A percentile compares a stretch with the other conserved stretches of the same genome.
phyloP scores from a whole-genome alignment of 345 rosid genomes.

The Alliaria petiolata region DNA sequence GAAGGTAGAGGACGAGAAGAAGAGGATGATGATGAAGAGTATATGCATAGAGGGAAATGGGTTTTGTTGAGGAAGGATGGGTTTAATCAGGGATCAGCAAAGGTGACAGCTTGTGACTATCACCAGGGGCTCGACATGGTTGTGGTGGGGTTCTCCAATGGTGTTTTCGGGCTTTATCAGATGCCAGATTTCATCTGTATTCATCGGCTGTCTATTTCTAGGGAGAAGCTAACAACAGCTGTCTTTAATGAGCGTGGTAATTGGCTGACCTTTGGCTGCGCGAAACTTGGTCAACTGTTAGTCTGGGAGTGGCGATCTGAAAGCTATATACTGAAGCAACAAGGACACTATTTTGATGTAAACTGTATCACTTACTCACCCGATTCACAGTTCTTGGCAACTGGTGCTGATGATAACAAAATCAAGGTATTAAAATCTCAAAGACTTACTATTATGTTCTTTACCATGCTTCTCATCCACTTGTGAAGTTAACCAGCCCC shows the following conservation, averaged over 20 bases:
- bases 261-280: slow-evolving; percentile 95
- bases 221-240: slow-evolving; percentile 84
- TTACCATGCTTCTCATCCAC: neutral
- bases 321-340: slow-evolving; percentile 93
- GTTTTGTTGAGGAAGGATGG: slow-evolving; percentile 74
- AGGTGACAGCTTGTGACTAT: slow-evolving; percentile 75
- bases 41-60: slow-evolving; percentile 74
- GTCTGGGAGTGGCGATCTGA: slow-evolving; percentile 99
- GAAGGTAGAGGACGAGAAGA: slow-evolving; percentile 43
- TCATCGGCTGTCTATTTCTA: slow-evolving; percentile 76
- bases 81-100: slow-evolving; percentile 63
- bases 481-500: neutral
- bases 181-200: slow-evolving; percentile 95
- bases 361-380: slow-evolving; percentile 88
- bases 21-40: slow-evolving; percentile 33
- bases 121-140: slow-evolving; percentile 78
- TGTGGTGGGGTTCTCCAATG: slow-evolving; percentile 89
- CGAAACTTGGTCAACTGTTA: slow-evolving; percentile 87
- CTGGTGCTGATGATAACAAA: slow-evolving; percentile 98
- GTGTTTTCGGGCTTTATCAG: slow-evolving; percentile 87
- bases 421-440: slow-evolving; percentile 58
- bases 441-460: neutral
- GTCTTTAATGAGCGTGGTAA: slow-evolving; percentile 83
- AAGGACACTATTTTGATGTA: slow-evolving; percentile 96
- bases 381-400: slow-evolving; percentile 89